phyloP scores from a whole-genome alignment of 441 rosid genomes.

The Erodium moschatum region DNA sequence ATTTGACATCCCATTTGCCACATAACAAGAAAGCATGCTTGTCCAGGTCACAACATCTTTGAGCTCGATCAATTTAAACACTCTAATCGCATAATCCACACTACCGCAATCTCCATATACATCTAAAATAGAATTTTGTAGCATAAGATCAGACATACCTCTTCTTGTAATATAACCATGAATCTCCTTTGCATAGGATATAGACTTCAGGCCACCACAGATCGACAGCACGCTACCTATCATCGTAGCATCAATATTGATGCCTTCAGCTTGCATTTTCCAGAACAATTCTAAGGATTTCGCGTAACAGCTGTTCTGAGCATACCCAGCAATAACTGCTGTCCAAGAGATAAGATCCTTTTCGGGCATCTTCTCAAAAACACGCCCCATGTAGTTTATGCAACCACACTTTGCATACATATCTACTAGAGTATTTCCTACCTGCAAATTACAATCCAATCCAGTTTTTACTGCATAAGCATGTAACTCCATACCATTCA shows the following conservation, averaged over 20 bases:
- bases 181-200: conserved; percentile 47
- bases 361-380: conserved; percentile 40
- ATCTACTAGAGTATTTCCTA: conserved; percentile 63
- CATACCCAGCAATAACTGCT: conserved; percentile 60
- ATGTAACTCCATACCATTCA: conserved; percentile 77
- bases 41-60: conserved; percentile 88
- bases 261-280: conserved; percentile 34
- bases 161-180: conserved; percentile 53
- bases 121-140: conserved; percentile 48
- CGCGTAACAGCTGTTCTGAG: conserved; percentile 50
- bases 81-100: conserved; percentile 42
- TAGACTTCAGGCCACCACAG: conserved; percentile 41
- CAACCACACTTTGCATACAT: conserved; percentile 71
- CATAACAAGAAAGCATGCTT: conserved; percentile 69
- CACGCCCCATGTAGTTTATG: conserved; percentile 43
- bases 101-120: conserved; percentile 58
- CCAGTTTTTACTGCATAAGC: conserved; percentile 56
- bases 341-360: conserved; percentile 82
- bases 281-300: conserved; percentile 45
- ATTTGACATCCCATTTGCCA: conserved; percentile 40
- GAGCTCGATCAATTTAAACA: conserved; percentile 40
- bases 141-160: conserved; percentile 46
- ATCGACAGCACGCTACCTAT: conserved; percentile 64
- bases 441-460: conserved; percentile 43
- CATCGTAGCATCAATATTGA: conserved; percentile 52